Evolutionary conservation across 768 basidiomycete genomes (phyloP).

Genomic region (Panellus pusillus): DNA sequence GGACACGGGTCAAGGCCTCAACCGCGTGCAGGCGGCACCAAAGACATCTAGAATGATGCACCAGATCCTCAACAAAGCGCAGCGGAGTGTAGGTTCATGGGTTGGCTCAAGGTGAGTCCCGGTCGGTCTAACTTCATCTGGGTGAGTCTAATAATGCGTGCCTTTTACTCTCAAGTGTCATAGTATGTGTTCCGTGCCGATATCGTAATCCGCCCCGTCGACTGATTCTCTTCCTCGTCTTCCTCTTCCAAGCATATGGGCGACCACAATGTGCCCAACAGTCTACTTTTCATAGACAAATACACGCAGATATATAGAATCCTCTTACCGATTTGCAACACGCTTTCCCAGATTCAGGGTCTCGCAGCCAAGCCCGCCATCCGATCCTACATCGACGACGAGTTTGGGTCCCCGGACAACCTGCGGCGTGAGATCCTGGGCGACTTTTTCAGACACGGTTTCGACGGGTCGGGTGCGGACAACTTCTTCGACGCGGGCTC

Average conservation of each 20-base stretch:
- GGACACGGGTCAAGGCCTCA: constrained; percentile 89
- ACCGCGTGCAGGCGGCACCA: constrained; percentile 83
- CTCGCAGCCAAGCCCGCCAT: constrained; percentile 69
- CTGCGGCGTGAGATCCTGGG: constrained; percentile 68
- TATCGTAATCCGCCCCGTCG: not conserved
- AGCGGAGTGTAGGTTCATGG: constrained; percentile 79
- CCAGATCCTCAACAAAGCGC: constrained; percentile 79
- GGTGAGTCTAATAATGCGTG: constrained; percentile 1
- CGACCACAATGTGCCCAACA: constrained; percentile 82
- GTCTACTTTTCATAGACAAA: constrained; percentile 89
- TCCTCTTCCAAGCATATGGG: constrained; percentile 61
- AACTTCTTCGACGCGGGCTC: constrained; percentile 90
- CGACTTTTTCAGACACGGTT: constrained; percentile 87
- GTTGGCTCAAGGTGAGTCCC: constrained; percentile 50
- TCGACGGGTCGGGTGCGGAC: constrained; percentile 86
- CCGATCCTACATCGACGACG: constrained; percentile 74
- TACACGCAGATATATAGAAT: constrained; percentile 93
- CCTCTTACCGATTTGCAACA: constrained; percentile 82
- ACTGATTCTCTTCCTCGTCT: not conserved
- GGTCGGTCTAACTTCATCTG: not conserved
- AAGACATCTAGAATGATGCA: constrained; percentile 94
- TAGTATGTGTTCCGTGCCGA: constrained; percentile 28
- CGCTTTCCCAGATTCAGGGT: constrained; percentile 69
- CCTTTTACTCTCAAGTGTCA: constrained; percentile 52
- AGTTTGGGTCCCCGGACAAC: constrained; percentile 77